These are phyloP conservation scores for Wallacemonas collosoma DNA, from an alignment of 208 protist species.

Conservation along the genomic window DNA sequence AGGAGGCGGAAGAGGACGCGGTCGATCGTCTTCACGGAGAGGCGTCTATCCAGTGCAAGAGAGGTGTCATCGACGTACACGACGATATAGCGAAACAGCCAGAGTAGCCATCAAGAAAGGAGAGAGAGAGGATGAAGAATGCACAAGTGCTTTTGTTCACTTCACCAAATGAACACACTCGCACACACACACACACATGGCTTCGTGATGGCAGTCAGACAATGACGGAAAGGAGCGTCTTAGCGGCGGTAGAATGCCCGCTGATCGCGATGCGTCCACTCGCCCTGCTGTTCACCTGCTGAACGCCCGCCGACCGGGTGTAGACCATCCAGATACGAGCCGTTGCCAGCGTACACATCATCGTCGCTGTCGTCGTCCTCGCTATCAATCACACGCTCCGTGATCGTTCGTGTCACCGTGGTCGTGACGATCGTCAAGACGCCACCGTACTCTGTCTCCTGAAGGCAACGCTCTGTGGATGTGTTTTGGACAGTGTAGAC, in stretches of 20 bases:
- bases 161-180: neutral
- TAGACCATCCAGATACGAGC: constrained; percentile 3
- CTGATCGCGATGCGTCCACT: constrained; percentile 9
- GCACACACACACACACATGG: neutral
- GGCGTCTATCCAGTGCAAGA: too few relatives aligned
- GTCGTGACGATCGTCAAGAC: constrained; percentile 68
- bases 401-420: constrained; percentile 68
- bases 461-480: constrained; percentile 38
- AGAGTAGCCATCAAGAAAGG: too few relatives aligned
- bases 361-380: constrained; percentile 54
- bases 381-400: constrained; percentile 59
- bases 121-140: neutral
- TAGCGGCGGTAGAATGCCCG: constrained; percentile 6
- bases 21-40: too few relatives aligned
- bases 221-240: neutral
- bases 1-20: neutral
- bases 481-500: constrained; percentile 55
- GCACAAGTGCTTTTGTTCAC: too few relatives aligned
- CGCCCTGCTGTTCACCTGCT: neutral
- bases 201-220: too few relatives aligned
- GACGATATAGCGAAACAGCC: too few relatives aligned
- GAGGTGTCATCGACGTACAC: too few relatives aligned
- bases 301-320: neutral
- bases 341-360: constrained; percentile 33
- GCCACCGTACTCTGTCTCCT: constrained; percentile 58